phyloP scores from a whole-genome alignment of 768 basidiomycete genomes.

The Auriscalpium microsporum region DNA sequence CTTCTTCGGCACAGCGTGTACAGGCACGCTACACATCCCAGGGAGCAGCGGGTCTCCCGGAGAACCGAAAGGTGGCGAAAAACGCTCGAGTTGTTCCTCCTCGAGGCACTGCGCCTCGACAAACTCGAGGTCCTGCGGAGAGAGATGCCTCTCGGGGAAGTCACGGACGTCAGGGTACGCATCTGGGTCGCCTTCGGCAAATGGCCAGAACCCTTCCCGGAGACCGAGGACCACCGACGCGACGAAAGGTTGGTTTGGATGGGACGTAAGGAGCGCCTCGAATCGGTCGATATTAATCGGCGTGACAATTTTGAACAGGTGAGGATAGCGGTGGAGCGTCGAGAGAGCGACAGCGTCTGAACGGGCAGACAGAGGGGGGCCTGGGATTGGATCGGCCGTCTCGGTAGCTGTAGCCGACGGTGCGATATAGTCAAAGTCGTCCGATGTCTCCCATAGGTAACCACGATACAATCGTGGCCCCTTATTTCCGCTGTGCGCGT shows the following conservation, averaged over 20 bases:
- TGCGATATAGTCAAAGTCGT: constrained; percentile 12
- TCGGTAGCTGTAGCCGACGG: constrained; percentile 9
- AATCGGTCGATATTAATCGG: constrained; percentile 29
- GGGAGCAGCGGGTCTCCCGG: constrained; percentile 23
- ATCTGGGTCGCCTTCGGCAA: constrained; percentile 18
- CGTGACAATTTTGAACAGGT: constrained; percentile 29
- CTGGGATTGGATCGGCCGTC: constrained; percentile 8
- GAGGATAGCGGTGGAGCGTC: constrained; percentile 21
- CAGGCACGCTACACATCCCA: constrained; percentile 35
- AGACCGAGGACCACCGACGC: constrained; percentile 24
- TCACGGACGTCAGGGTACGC: constrained; percentile 21
- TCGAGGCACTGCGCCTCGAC: constrained; percentile 7
- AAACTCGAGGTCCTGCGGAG: neutral
- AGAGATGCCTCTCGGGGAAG: constrained; percentile 2
- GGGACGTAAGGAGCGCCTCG: constrained; percentile 19
- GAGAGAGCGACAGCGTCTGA: constrained; percentile 8
- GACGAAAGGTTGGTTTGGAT: constrained; percentile 33
- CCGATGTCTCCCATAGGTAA: constrained; percentile 5
- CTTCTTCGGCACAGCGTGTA: constrained; percentile 31
- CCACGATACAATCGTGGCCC: constrained; percentile 7
- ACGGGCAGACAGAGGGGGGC: constrained; percentile 2
- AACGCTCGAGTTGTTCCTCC: constrained; percentile 13
- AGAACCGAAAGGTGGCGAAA: constrained; percentile 22
- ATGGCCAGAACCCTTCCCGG: constrained; percentile 39
- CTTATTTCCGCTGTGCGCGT: neutral